Percentiles rank a stretch among this genome's conserved stretches.
These are phyloP conservation scores for Neonectria ditissima DNA, from an alignment of 2,329 filamentous ascomycete genomes.

Conservation along the genomic window DNA sequence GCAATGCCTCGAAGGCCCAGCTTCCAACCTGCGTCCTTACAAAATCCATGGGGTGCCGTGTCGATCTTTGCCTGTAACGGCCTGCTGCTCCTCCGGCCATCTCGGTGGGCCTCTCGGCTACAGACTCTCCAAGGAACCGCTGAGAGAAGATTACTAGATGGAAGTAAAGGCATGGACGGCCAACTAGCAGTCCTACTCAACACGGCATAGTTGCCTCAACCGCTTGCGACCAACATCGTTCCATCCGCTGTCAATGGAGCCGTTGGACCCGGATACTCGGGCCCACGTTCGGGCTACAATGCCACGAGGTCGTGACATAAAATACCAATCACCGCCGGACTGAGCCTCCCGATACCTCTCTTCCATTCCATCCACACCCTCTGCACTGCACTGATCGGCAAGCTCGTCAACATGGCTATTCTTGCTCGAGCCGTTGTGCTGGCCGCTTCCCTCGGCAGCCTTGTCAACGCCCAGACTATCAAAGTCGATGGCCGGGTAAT, in stretches of 20 bases:
- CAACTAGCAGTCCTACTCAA: conserved; percentile 6
- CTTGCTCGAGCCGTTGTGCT: conserved; percentile 26
- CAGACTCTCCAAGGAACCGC: not conserved
- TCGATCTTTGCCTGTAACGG: conserved; percentile 10
- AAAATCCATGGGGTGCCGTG: not conserved
- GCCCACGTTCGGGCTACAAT: conserved; percentile 5
- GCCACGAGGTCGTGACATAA: conserved; percentile 15
- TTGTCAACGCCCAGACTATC: conserved; percentile 41
- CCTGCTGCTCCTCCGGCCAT: conserved; percentile 8
- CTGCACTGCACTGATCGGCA: conserved; percentile 11
- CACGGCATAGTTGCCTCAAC: conserved; percentile 3
- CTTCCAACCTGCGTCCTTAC: not conserved
- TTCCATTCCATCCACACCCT: conserved; percentile 13
- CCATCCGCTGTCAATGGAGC: not conserved
- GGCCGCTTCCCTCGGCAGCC: conserved; percentile 21
- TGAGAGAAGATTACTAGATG: conserved; percentile 8
- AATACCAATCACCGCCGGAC: conserved; percentile 20
- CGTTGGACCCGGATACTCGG: conserved; percentile 13
- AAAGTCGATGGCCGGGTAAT: conserved; percentile 34
- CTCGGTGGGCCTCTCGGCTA: conserved; percentile 6
- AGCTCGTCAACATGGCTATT: conserved; percentile 23
- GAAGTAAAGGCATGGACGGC: conserved; percentile 8
- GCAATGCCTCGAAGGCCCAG: not conserved
- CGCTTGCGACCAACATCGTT: not conserved
- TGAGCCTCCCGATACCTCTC: not conserved